These are phyloP conservation scores for Erysimum cheiranthoides DNA, from an alignment of 345 rosid species.

Conservation along the genomic window DNA sequence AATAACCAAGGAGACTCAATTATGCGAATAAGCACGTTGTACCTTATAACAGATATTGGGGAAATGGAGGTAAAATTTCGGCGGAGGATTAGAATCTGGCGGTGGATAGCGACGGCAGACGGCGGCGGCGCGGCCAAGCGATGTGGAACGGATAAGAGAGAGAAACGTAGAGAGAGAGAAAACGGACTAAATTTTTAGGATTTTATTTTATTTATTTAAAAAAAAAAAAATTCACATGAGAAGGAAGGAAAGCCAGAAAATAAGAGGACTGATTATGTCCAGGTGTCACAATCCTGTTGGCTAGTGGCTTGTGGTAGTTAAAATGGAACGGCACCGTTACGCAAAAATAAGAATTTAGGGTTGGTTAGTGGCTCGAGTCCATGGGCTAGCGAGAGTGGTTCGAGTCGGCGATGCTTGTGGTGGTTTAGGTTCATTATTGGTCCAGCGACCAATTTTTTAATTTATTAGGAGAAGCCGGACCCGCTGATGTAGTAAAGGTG, in stretches of 20 bases:
- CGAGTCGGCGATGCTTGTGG: background rate
- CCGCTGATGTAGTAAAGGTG: background rate
- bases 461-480: background rate
- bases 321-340: constrained; percentile 2
- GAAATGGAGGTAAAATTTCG: constrained; percentile 1
- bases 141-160: constrained; percentile 39
- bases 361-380: constrained; percentile 3
- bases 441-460: background rate
- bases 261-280: constrained; percentile 30
- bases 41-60: constrained; percentile 10
- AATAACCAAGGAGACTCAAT: constrained; percentile 20
- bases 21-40: background rate
- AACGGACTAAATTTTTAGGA: constrained; percentile 10
- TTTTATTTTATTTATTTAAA: background rate
- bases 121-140: constrained; percentile 28
- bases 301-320: background rate
- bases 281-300: constrained; percentile 27
- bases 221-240: background rate
- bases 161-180: constrained; percentile 45
- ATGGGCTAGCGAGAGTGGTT: constrained; percentile 11
- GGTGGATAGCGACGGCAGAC: constrained; percentile 28
- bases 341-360: background rate
- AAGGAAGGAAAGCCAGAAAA: constrained; percentile 10
- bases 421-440: background rate
- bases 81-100: constrained; percentile 16